These are phyloP conservation scores for Mycena haematopus DNA, from an alignment of 768 basidiomycete species.

Conservation along the genomic window DNA sequence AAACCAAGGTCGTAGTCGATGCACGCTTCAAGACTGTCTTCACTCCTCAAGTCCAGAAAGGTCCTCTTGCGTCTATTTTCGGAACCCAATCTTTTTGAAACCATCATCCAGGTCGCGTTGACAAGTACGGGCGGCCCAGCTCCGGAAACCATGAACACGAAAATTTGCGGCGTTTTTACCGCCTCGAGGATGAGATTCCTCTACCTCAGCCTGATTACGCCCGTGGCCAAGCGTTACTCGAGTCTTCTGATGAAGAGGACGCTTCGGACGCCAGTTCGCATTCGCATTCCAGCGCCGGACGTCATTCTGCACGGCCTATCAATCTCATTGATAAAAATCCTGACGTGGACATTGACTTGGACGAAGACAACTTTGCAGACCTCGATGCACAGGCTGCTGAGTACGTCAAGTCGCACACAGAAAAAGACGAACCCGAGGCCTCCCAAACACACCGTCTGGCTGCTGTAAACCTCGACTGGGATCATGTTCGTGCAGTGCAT, in stretches of 20 bases:
- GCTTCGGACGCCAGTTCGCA: slow-evolving; percentile 53
- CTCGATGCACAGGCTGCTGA: slow-evolving; percentile 77
- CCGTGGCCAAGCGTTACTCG: slow-evolving; percentile 85
- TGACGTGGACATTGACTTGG: slow-evolving; percentile 73
- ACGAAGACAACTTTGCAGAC: slow-evolving; percentile 75
- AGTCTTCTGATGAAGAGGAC: slow-evolving; percentile 80
- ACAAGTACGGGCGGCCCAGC: slow-evolving; percentile 87
- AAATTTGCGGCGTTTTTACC: slow-evolving; percentile 82
- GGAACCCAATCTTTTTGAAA: slow-evolving; percentile 27
- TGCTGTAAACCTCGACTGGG: slow-evolving; percentile 97
- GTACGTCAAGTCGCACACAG: slow-evolving; percentile 58
- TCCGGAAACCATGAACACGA: slow-evolving; percentile 75
- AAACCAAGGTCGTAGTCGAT: slow-evolving; percentile 87
- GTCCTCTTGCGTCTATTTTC: slow-evolving; percentile 19
- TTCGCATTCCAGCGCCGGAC: slow-evolving; percentile 56
- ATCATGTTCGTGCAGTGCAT: slow-evolving; percentile 88
- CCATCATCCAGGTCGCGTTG: slow-evolving; percentile 61
- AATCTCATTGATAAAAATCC: slow-evolving; percentile 42
- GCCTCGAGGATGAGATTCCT: slow-evolving; percentile 54
- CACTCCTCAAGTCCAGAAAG: slow-evolving; percentile 50
- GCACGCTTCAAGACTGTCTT: slow-evolving; percentile 90
- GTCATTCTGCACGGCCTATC: slow-evolving; percentile 49
- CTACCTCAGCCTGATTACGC: slow-evolving; percentile 75
- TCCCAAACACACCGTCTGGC: slow-evolving; percentile 76
- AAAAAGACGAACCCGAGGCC: slow-evolving; percentile 46